Evolutionary conservation across 1,284 basidiomycete species (phyloP).

Genomic region (Ganoderma meredithae): DNA sequence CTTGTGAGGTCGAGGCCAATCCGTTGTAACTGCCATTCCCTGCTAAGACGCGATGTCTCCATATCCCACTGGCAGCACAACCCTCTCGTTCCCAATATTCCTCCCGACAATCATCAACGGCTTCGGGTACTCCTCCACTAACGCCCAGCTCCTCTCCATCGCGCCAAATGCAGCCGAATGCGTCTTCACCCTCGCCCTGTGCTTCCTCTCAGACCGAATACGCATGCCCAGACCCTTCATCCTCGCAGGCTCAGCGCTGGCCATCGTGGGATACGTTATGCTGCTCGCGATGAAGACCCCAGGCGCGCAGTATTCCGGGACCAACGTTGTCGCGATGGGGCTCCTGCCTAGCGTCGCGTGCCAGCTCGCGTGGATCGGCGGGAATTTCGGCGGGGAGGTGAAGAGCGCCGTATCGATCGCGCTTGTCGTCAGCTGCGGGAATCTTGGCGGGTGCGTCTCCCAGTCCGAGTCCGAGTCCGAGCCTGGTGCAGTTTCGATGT

Average conservation of each 20-base stretch:
- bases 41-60: too few species aligned
- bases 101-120: constrained; percentile 43
- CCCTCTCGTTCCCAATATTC: too few species aligned
- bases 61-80: too few species aligned
- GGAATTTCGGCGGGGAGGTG: constrained; percentile 74
- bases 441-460: constrained; percentile 54
- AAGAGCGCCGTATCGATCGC: constrained; percentile 71
- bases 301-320: constrained; percentile 65
- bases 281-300: constrained; percentile 56
- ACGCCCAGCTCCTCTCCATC: constrained; percentile 38
- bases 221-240: constrained; percentile 59
- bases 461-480: too few species aligned
- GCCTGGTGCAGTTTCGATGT: too few species aligned
- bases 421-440: constrained; percentile 72
- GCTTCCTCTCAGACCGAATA: constrained; percentile 19
- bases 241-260: constrained; percentile 55
- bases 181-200: constrained; percentile 19
- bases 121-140: constrained; percentile 38
- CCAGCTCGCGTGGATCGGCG: constrained; percentile 66
- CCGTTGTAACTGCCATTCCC: too few species aligned
- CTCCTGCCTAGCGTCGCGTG: constrained; percentile 68
- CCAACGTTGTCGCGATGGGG: constrained; percentile 64
- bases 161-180: constrained; percentile 30
- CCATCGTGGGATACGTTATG: constrained; percentile 69
- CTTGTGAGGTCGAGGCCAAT: too few species aligned